These are phyloP conservation scores for Leptodermis oblonga DNA, from an alignment of 257 asterid genomes.

Conservation along the genomic window DNA sequence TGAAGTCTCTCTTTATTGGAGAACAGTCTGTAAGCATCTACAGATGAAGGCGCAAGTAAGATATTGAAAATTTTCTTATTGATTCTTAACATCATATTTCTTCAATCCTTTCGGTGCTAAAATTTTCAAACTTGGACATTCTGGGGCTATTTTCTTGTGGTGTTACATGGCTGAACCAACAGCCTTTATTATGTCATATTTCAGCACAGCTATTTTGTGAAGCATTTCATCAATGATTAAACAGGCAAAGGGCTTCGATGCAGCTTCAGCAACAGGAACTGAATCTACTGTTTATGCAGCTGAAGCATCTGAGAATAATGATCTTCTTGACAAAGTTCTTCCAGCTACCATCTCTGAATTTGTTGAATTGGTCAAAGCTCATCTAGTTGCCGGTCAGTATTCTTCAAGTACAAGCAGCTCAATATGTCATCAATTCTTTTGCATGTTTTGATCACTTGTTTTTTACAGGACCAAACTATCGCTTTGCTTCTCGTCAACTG, in stretches of 20 bases:
- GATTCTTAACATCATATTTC: background rate
- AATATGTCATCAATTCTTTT: constrained; percentile 10
- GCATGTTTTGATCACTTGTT: constrained; percentile 20
- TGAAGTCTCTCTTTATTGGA: constrained; percentile 88
- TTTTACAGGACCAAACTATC: constrained; percentile 66
- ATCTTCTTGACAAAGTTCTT: constrained; percentile 78
- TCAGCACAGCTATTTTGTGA: constrained; percentile 8
- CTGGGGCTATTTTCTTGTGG: background rate
- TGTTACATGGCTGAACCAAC: background rate
- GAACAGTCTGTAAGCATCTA: constrained; percentile 74
- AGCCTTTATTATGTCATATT: background rate
- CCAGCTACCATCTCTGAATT: constrained; percentile 74
- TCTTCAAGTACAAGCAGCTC: constrained; percentile 1
- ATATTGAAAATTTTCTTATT: background rate
- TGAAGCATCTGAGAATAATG: constrained; percentile 86
- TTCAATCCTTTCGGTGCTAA: constrained; percentile 3
- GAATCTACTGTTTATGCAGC: constrained; percentile 92
- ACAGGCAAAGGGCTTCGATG: constrained; percentile 92
- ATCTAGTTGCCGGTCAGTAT: constrained; percentile 77
- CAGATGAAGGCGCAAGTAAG: constrained; percentile 82
- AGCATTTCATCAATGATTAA: constrained; percentile 20
- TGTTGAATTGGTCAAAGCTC: constrained; percentile 75
- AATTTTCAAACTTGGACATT: background rate
- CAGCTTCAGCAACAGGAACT: constrained; percentile 81
- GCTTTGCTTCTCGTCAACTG: constrained; percentile 85